Base-by-base conservation (phyloP, 495 filamentous ascomycete species). In the Mycothermus thermophilus region DNA sequence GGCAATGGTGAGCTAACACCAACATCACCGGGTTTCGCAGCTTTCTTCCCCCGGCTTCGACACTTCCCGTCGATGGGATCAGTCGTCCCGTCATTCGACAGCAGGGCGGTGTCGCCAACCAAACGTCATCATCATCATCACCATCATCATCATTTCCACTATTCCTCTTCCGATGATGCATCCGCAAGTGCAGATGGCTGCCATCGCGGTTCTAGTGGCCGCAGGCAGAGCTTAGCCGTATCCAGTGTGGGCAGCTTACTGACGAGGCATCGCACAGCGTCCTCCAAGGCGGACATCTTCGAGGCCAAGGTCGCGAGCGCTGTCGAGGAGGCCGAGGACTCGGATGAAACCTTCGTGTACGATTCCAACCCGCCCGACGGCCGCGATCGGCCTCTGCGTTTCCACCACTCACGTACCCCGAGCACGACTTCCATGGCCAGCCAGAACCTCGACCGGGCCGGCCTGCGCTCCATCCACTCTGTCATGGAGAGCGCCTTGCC, bases 291-390 rank as follows among this genome's bases (percentile, higher is more conserved):
- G 43, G 90, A 97, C 58, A 83, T 97, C 30, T 97, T 97, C 56
- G 90, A 95, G 60, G 82, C 83, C 35, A 93, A 90, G 60, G 80
- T 97, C 23, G 92, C 90, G 23, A 94, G 77, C 52, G 87, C 88
- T 3, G 84, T 96, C 28, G 86, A 94, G 55, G 72, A 77, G 46
- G 84, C 83, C 25, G 80, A 95, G 55, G 90, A 88, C 6, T 96
- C 92, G 2, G 90, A 95, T 44, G 92, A 95, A 57, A 96, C 92
- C 0, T 97, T 96, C 56, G 88, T 97, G 3, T 97, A 97, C 61
- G 90, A 97, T 59, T 97, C 90, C 8, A 97, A 97, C 52, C 90
- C 92, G 8, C 83, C 83, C 8, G 90, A 96, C 43, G 67, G 68
- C 15, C 72, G 69, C 34, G 80, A 79, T 27, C 75, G 85, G n/a